Conservation (phyloP, 352 stramenopile genomes). For the Pythium sukuiense region DNA sequence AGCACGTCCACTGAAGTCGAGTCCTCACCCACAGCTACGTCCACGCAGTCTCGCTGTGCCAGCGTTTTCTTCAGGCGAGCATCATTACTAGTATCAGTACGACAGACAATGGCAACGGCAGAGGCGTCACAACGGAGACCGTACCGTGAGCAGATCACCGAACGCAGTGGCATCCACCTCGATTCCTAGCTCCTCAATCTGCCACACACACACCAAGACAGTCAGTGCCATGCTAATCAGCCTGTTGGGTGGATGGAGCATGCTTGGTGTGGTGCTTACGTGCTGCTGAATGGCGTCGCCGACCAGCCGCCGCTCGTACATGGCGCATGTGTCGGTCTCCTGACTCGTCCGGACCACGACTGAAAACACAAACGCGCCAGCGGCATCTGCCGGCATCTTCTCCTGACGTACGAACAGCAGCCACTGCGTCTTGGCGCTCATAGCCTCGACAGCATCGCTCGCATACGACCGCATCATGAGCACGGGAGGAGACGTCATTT, state of each 20-base stretch:
- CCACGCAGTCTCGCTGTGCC: slow-evolving; percentile 35
- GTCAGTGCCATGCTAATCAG: background rate
- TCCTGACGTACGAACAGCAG: slow-evolving; percentile 44
- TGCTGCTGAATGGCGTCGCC: slow-evolving; percentile 33
- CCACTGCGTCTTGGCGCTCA: slow-evolving; percentile 25
- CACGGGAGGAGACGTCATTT: slow-evolving; percentile 1
- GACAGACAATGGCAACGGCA: background rate
- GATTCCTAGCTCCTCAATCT: slow-evolving; percentile 64
- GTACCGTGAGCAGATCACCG: slow-evolving; percentile 38
- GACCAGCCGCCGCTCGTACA: slow-evolving; percentile 46
- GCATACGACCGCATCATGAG: slow-evolving; percentile 37
- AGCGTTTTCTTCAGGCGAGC: slow-evolving; percentile 39
- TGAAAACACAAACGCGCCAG: slow-evolving; percentile 35
- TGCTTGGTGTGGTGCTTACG: slow-evolving; percentile 17
- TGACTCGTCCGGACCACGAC: slow-evolving; percentile 23
- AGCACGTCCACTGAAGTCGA: slow-evolving; percentile 15
- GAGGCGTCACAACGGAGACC: background rate
- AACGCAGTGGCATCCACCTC: slow-evolving; percentile 44
- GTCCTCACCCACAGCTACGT: slow-evolving; percentile 32
- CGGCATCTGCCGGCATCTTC: background rate
- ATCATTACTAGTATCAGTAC: background rate
- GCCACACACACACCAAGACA: background rate
- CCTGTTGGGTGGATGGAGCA: background rate
- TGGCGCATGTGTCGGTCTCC: background rate
- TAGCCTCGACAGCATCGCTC: slow-evolving; percentile 12